phyloP scores from a whole-genome alignment of 106 monocot genomes.

The Dioscorea dumetorum region DNA sequence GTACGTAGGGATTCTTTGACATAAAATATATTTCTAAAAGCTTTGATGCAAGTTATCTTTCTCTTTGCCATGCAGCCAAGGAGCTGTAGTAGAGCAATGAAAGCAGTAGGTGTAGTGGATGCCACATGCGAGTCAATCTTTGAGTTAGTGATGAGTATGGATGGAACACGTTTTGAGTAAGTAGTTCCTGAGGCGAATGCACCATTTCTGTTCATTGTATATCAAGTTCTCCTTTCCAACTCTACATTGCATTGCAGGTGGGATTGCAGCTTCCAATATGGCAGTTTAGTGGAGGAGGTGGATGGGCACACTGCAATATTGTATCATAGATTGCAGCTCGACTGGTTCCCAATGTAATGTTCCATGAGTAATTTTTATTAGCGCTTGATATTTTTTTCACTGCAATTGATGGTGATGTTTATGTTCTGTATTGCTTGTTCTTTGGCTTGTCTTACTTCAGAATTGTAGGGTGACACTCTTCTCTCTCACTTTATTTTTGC shows the following conservation, averaged over 20 bases:
- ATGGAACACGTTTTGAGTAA: constrained; percentile 87
- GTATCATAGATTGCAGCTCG: constrained; percentile 88
- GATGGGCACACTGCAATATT: constrained; percentile 96
- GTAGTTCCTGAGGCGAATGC: background rate
- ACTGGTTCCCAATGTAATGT: constrained; percentile 82
- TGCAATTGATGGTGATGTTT: too few species aligned
- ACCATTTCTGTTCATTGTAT: constrained; percentile 1
- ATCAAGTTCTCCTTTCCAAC: background rate
- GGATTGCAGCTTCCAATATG: constrained; percentile 97
- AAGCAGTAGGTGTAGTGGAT: constrained; percentile 95
- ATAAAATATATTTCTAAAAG: background rate
- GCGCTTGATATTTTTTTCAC: too few species aligned
- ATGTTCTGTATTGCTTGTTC: too few species aligned
- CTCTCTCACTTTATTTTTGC: too few species aligned
- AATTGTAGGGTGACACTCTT: too few species aligned
- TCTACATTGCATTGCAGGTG: constrained; percentile 40
- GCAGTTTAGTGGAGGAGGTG: constrained; percentile 95
- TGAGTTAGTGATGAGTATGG: constrained; percentile 92
- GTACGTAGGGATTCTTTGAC: constrained; percentile 35
- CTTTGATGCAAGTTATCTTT: too few species aligned
- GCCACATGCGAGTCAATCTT: constrained; percentile 87
- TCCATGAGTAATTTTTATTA: background rate
- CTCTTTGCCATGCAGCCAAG: constrained; percentile 49
- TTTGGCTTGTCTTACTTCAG: too few species aligned
- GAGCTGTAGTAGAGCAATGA: constrained; percentile 94